phyloP scores from a whole-genome alignment of 2,329 filamentous ascomycete genomes.

The Didymella glomerata region DNA sequence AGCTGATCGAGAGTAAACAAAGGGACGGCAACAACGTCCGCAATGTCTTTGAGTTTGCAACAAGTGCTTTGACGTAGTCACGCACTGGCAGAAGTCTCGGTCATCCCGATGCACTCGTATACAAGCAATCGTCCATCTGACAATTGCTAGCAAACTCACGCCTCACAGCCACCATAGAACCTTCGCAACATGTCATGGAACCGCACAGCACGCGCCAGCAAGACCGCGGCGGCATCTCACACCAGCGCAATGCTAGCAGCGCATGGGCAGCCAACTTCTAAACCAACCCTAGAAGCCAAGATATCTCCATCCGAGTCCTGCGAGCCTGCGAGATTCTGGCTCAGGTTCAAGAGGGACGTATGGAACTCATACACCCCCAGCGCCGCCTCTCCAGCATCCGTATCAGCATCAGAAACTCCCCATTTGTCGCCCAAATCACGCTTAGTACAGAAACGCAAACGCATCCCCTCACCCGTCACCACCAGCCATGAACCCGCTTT shows the following conservation, averaged over 20 bases:
- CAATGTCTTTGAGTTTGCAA: not conserved
- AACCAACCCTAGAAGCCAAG: not conserved
- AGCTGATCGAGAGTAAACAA: not conserved
- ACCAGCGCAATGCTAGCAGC: constrained; percentile 1
- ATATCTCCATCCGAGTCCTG: not conserved
- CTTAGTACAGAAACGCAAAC: not conserved
- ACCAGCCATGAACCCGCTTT: not conserved
- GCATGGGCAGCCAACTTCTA: not conserved
- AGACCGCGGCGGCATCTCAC: not conserved
- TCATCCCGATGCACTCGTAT: not conserved
- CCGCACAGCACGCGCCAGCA: constrained; percentile 9
- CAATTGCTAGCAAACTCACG: constrained; percentile 18
- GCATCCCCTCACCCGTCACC: not conserved
- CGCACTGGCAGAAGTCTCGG: not conserved
- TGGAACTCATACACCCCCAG: constrained; percentile 21
- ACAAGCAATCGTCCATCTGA: constrained; percentile 13
- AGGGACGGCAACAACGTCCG: not conserved
- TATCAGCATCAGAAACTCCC: not conserved
- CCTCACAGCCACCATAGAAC: not conserved
- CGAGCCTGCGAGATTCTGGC: not conserved
- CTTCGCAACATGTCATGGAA: constrained; percentile 6
- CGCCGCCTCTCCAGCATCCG: too few relatives aligned
- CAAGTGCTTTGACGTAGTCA: not conserved
- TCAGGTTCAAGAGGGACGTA: constrained; percentile 22
- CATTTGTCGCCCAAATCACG: not conserved